Evolutionary conservation across 1,139 yeast species (phyloP), one percentile per base, ranked within the genome.

Genomic region (Saccharomyces hybrid): DNA sequence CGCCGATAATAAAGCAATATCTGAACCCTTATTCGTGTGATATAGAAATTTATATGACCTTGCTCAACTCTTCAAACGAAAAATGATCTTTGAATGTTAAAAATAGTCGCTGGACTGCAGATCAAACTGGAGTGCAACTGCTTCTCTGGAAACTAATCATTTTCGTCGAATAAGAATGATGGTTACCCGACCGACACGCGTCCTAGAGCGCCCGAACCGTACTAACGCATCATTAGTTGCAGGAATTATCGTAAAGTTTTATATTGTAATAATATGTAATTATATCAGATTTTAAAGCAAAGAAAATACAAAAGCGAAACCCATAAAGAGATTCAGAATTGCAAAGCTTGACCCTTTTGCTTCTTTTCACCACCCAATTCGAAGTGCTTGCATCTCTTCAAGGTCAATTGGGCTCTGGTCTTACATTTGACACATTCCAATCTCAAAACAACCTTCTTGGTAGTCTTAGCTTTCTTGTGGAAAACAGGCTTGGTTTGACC

Each of bases 311-410:
- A 60, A 60, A 60, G 52, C 55, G 52, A 54, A 57, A 38, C 11
- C 44, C 54, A 55, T 55, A 52, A 61, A 52, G 52, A 58, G 61
- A 63, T 75, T 83, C 85, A 88, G 79, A 88, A 88, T 83, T 88
- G 96, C 78, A 88, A 84, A 77, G 96, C 96, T 81, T 86, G 95
- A 78, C 98, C 99, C 91, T 93, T 93, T 83, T 93, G 98, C 84
- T 93, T 95, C 89, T 88, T 93, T 86, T 93, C 99, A 84, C 99
- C 99, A 85, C 99, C 99, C 78, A 93, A 90, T 84, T 93, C 99
- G 80, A 93, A 95, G 84, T 95, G 99, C 93, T 93, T 95, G 86
- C 99, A 93, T 86, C 99, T 89, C 95, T 93, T 93, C 79, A 93
- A 84, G 63, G 97, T 77, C 71, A 95, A 85, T 84, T 95, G 99